A percentile compares a stretch with the other conserved stretches of the same genome.
Conservation (phyloP, 768 basidiomycete genomes). For the Rhizopogon rudus region DNA sequence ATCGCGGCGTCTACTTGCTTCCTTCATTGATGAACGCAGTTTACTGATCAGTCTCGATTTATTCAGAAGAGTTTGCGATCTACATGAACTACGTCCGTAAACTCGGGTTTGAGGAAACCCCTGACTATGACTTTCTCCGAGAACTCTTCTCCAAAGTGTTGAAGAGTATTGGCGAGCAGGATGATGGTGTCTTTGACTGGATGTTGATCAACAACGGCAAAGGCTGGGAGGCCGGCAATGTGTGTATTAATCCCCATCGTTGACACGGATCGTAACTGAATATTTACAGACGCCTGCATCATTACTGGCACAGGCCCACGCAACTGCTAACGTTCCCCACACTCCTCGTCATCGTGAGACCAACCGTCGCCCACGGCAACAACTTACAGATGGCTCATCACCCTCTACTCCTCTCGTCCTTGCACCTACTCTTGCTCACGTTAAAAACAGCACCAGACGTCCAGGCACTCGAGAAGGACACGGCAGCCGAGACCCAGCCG, state of each 20-base stretch:
- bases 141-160: constrained; percentile 92
- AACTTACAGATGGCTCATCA: constrained; percentile 49
- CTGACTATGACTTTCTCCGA: constrained; percentile 96
- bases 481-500: constrained; percentile 42
- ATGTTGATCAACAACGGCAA: constrained; percentile 92
- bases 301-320: constrained; percentile 46
- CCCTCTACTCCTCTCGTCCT: constrained; percentile 57
- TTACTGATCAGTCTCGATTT: constrained; percentile 3
- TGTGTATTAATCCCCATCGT: constrained; percentile 35
- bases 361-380: constrained; percentile 45
- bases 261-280: constrained; percentile 1
- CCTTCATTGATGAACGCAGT: neutral
- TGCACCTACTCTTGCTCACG: constrained; percentile 60
- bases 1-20: neutral
- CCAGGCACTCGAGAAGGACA: constrained; percentile 42
- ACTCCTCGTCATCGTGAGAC: constrained; percentile 50
- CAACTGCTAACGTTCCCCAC: constrained; percentile 51
- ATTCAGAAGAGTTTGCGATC: constrained; percentile 90
- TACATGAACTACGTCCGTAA: constrained; percentile 99
- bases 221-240: constrained; percentile 90
- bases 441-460: constrained; percentile 52
- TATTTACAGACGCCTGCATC: constrained; percentile 36
- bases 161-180: constrained; percentile 80
- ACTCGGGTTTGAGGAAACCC: constrained; percentile 94
- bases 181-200: constrained; percentile 96